Conservation (phyloP, 2,329 filamentous ascomycete species). For the Metarhizium humberi region DNA sequence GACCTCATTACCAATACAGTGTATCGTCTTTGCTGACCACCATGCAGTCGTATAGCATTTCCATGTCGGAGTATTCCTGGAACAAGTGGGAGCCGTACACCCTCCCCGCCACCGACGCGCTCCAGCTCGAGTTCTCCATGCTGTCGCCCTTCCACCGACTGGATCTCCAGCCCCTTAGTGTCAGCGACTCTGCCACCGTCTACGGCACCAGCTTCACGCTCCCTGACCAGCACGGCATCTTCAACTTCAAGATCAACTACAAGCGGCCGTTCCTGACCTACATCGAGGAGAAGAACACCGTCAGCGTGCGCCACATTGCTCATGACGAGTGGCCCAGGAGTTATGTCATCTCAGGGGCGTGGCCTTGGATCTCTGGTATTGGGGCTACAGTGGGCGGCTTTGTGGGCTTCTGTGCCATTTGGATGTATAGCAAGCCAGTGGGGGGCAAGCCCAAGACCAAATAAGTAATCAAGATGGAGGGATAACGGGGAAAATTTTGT, state of each 20-base stretch:
- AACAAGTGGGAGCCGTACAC: slow-evolving; percentile 68
- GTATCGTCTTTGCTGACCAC: not conserved
- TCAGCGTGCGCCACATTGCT: slow-evolving; percentile 91
- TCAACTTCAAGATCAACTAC: slow-evolving; percentile 97
- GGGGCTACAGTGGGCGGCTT: slow-evolving; percentile 77
- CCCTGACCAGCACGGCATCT: slow-evolving; percentile 97
- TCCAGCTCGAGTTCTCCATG: slow-evolving; percentile 98
- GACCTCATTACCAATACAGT: not conserved
- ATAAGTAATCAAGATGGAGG: slow-evolving; percentile 17
- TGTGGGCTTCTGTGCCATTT: slow-evolving; percentile 74
- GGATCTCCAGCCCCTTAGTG: slow-evolving; percentile 46
- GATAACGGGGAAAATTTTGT: not conserved
- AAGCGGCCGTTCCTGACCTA: slow-evolving; percentile 86
- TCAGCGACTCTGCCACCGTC: slow-evolving; percentile 57
- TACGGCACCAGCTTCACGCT: slow-evolving; percentile 71
- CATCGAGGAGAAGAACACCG: slow-evolving; percentile 88
- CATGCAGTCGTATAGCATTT: slow-evolving; percentile 70
- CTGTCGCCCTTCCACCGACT: slow-evolving; percentile 94
- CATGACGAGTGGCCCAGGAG: slow-evolving; percentile 95
- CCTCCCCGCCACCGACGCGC: slow-evolving; percentile 56
- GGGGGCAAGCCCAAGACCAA: slow-evolving; percentile 16
- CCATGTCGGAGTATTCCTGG: slow-evolving; percentile 74
- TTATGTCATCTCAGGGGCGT: slow-evolving; percentile 81
- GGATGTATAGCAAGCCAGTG: slow-evolving; percentile 62
- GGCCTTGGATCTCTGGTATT: slow-evolving; percentile 90